phyloP scores from a whole-genome alignment of 1,284 basidiomycete genomes.

The Neolentinus lepideus region DNA sequence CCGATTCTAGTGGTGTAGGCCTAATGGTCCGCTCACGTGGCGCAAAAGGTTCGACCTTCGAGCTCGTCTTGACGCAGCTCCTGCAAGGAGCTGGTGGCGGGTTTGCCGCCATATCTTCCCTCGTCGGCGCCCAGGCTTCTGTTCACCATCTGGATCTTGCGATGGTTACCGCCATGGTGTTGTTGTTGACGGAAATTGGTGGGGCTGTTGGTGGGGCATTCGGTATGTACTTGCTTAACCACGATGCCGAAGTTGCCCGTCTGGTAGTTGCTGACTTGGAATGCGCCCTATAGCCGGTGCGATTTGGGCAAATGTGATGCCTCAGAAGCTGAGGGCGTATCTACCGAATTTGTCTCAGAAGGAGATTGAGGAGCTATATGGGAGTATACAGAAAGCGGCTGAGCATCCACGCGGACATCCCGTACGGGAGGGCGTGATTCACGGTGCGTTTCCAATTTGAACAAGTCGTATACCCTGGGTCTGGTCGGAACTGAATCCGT shows the following conservation, averaged over 20 bases:
- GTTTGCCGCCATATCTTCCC: conserved; percentile 60
- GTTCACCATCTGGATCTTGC: conserved; percentile 76
- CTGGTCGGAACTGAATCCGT: too few species aligned
- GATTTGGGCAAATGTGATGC: conserved; percentile 58
- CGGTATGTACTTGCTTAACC: conserved; percentile 28
- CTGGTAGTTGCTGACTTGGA: too few species aligned
- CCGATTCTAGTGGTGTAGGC: conserved; percentile 44
- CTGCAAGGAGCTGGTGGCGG: conserved; percentile 79
- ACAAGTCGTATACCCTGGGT: too few species aligned
- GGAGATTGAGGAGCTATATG: conserved; percentile 35
- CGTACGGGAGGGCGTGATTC: conserved; percentile 51
- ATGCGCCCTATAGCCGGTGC: conserved; percentile 48
- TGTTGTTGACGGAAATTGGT: conserved; percentile 77
- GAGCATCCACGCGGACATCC: conserved; percentile 41
- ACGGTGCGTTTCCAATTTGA: conserved; percentile 22
- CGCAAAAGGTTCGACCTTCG: conserved; percentile 49
- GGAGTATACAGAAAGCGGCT: conserved; percentile 41
- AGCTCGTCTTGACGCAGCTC: conserved; percentile 65
- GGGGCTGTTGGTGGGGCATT: conserved; percentile 66
- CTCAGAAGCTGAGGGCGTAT: conserved; percentile 43
- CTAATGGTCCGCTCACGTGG: conserved; percentile 71
- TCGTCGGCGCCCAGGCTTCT: conserved; percentile 74
- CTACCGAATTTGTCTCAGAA: conserved; percentile 36
- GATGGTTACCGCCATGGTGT: conserved; percentile 74
- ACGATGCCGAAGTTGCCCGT: too few species aligned